Base-by-base conservation (phyloP, 192 early-diverging fungal species). In the Linnemannia hyalina region DNA sequence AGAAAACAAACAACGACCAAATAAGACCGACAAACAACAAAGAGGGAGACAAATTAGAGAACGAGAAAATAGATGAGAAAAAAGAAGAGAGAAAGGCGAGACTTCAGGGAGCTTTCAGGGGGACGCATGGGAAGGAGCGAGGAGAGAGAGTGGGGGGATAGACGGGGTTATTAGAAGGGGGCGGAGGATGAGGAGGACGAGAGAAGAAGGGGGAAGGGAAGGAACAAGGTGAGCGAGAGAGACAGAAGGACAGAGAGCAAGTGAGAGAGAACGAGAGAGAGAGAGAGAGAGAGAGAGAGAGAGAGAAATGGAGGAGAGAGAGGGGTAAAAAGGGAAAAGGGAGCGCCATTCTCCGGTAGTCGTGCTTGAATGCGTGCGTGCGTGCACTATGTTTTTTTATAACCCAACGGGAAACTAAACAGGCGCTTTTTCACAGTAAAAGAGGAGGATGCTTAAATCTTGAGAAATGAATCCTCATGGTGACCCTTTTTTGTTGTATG, bases 21-120 rank as follows among this genome's bases (percentile, higher is more conserved):
- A 18, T 20, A 52, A 52, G 5, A 65, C 10, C 60, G 29, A 65
- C 60, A 29, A 42, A 13, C 9, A 44, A n/a, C 18, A 47, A 52
- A 23, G 54, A 36, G 10, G 22, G n/a, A 52, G 54, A 42, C 5
- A 54, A 68, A 65, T 26, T 23, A 76, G 26, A 63, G 42, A 22
- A 29, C 29, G 29, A 60, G n/a, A 40, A 36, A 49, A 8, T 32
- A 15, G 26, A 36, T 7, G 23, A 54, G 38, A 49, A 54, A 32
- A 54, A 26, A 52, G 20, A n/a, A 40, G 8, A 47, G 23, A 63
- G 16, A 42, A 63, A 26, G 57, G 75, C 29, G 49, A 74, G 73
- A 74, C 38, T 35, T 52, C 52, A 52, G 29, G 73, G 60, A 65
- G 60, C 60, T 32, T 65, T 65, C n/a, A 65, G 60, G 60, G 60